phyloP scores from a whole-genome alignment of 306 rosid species.

The Delonix regia region DNA sequence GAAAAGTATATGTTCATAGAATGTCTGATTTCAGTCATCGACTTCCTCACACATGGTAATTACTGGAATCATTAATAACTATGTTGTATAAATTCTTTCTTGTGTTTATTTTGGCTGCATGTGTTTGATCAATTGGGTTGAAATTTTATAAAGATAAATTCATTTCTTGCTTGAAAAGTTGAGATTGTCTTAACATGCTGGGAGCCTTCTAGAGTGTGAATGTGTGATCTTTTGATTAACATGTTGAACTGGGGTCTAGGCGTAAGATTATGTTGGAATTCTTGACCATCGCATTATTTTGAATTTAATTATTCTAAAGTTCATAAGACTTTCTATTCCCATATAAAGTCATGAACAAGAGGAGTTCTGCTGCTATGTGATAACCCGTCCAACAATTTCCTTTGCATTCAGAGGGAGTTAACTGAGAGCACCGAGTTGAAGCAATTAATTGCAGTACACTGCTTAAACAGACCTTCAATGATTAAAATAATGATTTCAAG shows the following conservation, averaged over 20 bases:
- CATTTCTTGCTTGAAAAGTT: slow-evolving; percentile 5
- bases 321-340: neutral
- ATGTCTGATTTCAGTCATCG: neutral
- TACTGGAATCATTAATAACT: neutral
- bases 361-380: neutral
- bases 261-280: neutral
- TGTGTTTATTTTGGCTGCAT: slow-evolving; percentile 8
- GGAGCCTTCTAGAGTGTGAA: neutral
- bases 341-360: slow-evolving; percentile 4
- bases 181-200: slow-evolving; percentile 18
- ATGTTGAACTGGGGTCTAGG: slow-evolving; percentile 12
- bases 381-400: slow-evolving; percentile 14
- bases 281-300: neutral
- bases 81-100: neutral
- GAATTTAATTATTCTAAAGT: neutral
- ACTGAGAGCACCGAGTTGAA: slow-evolving; percentile 1
- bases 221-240: slow-evolving; percentile 10
- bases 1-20: neutral
- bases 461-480: neutral
- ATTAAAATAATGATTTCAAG: neutral
- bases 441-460: neutral
- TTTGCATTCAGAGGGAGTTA: neutral
- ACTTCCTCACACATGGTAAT: slow-evolving; percentile 10
- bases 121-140: neutral
- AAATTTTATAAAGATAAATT: neutral